Base-by-base conservation (phyloP, 495 filamentous ascomycete species). In the Neurospora africana region DNA sequence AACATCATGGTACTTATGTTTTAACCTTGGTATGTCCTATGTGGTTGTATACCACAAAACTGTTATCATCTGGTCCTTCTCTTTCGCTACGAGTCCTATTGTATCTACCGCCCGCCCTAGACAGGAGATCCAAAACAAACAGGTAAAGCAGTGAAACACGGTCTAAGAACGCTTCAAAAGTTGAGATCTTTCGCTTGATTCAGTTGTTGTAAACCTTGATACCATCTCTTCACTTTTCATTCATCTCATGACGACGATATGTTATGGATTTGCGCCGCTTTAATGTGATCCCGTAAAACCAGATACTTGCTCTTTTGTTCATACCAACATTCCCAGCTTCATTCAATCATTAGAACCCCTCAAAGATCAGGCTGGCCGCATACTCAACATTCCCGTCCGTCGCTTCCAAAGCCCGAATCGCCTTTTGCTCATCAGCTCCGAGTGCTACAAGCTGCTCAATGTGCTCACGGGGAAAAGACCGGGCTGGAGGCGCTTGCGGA, bases 351-450 rank as follows among this genome's bases (percentile, higher is more conserved):
- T 30, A 30, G 5, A 61, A 84, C 36, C 83, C 81, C 67, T 89
- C 83, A 79, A 97, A 92, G 73, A 98, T 83, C 68, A 98, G 87
- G 58, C 92, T 90, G 69, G 95, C 94, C 23, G 95, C 95, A 70
- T 89, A 87, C 69, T 98, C 91, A 38, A 98, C 86, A 79, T 98
- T 92, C 8, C 95, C 95, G 27, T 89, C 89, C 19, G 93, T 92
- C 30, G 90, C 90, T 75, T 94, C 89, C 73, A 99, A 82, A 2
- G 94, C 94, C 65, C 88, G 88, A 72, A 95, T 86, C 2, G 93
- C 95, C 73, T 93, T 85, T 41, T 91, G 88, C 70, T 90, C 89
- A 11, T 87, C 86, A 78, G 96, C 93, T 0, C 95, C 95, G 44
- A 99, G 84, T 27, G 90, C 88, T 53, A 90, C 88, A 68, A 99